A percentile compares a stretch with the other conserved stretches of the same genome.
Evolutionary conservation across 2,329 filamentous ascomycete genomes (phyloP).

Genomic region (Neofusicoccum kwambonambiense): DNA sequence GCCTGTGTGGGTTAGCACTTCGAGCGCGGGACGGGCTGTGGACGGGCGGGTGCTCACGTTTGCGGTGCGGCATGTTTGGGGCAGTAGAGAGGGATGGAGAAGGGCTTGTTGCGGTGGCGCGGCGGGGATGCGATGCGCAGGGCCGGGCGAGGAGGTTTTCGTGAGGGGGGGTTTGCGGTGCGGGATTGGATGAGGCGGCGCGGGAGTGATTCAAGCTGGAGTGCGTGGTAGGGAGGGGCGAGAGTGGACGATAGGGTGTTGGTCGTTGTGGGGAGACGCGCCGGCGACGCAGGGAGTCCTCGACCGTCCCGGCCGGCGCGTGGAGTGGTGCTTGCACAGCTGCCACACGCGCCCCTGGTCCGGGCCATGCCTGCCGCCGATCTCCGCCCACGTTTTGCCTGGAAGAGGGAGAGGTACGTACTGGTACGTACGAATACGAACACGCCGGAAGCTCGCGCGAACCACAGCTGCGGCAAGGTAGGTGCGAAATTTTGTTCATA

Average conservation of each 20-base stretch:
- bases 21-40: no score
- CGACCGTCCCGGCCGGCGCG: no score
- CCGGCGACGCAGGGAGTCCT: no score
- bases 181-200: no score
- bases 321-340: no score
- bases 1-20: neutral
- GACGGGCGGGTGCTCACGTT: no score
- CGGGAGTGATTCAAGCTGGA: no score
- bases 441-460: neutral
- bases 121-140: neutral
- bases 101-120: neutral
- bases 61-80: neutral
- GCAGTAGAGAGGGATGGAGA: no score
- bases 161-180: no score
- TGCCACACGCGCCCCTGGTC: neutral
- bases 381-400: neutral
- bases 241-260: neutral
- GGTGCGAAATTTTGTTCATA: neutral
- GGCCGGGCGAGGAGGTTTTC: no score
- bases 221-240: no score
- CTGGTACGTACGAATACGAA: neutral
- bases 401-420: no score
- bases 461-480: neutral
- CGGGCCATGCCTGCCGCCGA: constrained; percentile 1
- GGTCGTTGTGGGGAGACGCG: neutral